Evolutionary conservation across 495 filamentous ascomycete genomes (phyloP), one percentile per base, ranked within the genome.

Genomic region (Sporormia fimetaria): DNA sequence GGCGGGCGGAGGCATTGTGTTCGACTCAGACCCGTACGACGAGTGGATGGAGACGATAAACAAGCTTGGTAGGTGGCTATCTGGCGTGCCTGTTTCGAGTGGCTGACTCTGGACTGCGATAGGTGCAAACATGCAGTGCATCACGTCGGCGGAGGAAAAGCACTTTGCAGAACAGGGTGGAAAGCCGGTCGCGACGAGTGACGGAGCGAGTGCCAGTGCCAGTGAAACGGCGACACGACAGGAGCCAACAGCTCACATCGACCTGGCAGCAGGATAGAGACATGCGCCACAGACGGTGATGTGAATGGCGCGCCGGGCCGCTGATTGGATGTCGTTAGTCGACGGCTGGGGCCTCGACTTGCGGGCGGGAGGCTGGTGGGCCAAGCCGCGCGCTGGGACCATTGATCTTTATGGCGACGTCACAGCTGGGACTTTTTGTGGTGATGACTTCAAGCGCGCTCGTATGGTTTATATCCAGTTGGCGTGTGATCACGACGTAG

Each of bases 11-110:
- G 90, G 90, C 11, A 96, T 98, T 55, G 90, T 98, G 15, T 94
- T 90, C 60, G 90, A 98, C 60, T 87, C 81, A 10, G 90, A 93
- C 58, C 77, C 77, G 27, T 84, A 87, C 53, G 90, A 98, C 42
- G 90, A 96, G 65, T 96, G 80, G 66, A 68, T 88, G 56, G 90
- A 98, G 74, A 98, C 90, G 29, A 80, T 98, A 64, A 95, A 98
- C 64, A 98, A 98, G 69, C 65, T 94, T 18, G 76, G 81, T 12
- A 84, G 82, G 23, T 94, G 12, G 7, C 18, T 25, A 15, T 22
- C 21, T 25, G 23, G 2, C 10, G 16, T 12, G 16, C 25, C 15
- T 37, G 25, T 37, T 8, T 14, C 11, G 16, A 21, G 34, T 5
- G 21, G 22, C 47, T 51, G 37, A 51, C 34, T 28, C 28, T 24